A percentile compares a stretch with the other conserved stretches of the same genome.
These are phyloP conservation scores for Kodamaea hsintzibuensis DNA, from an alignment of 805 yeast genomes.

Conservation along the genomic window DNA sequence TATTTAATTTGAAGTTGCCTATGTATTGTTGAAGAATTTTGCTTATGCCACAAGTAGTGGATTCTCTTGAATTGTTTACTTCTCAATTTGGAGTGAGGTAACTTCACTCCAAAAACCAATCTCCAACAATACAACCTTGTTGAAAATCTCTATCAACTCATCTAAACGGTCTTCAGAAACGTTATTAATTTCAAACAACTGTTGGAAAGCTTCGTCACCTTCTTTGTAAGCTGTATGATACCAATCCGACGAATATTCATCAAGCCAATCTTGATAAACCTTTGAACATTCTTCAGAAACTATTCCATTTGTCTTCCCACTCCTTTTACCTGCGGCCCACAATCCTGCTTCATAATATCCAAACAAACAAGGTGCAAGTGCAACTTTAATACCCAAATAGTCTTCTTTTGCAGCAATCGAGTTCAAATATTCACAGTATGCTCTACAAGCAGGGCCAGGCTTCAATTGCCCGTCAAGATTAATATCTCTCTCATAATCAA, in stretches of 20 bases:
- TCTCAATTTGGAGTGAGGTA: too few species aligned
- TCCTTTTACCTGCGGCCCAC: constrained; percentile 23
- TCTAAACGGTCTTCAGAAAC: constrained; percentile 46
- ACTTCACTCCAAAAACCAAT: constrained; percentile 67
- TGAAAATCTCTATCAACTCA: constrained; percentile 57
- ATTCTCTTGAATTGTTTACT: too few species aligned
- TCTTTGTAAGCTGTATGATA: constrained; percentile 48
- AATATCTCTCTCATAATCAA: constrained; percentile 34
- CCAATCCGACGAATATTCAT: constrained; percentile 60
- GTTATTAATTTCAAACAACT: constrained; percentile 27
- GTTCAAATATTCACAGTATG: constrained; percentile 61
- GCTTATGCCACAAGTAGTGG: too few species aligned
- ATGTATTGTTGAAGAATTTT: too few species aligned
- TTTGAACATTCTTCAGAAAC: constrained; percentile 23
- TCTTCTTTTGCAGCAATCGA: constrained; percentile 54
- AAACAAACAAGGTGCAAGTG: constrained; percentile 72
- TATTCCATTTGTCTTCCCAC: constrained; percentile 21
- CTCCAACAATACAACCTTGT: constrained; percentile 60
- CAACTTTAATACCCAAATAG: constrained; percentile 65
- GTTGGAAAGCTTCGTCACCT: constrained; percentile 53
- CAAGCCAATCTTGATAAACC: constrained; percentile 55
- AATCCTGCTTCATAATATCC: constrained; percentile 66
- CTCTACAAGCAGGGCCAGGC: constrained; percentile 57
- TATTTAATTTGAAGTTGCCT: too few species aligned
- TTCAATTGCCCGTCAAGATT: constrained; percentile 45